Evolutionary conservation across 176 grass and related monocot genomes (phyloP).

Genomic region (Thalia dealbata): DNA sequence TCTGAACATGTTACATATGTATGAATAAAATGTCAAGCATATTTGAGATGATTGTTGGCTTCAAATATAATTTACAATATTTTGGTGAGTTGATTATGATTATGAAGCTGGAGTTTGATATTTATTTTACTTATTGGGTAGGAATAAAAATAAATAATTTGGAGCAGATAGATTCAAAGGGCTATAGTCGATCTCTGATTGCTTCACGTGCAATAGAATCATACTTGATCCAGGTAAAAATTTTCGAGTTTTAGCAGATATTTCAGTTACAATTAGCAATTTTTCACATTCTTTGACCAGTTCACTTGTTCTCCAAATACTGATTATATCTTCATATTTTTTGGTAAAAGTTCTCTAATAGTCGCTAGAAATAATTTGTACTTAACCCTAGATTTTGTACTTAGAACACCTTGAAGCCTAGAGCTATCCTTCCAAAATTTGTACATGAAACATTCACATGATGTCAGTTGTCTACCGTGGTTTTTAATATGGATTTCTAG

Average conservation of each 20-base stretch:
- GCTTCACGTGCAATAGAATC: slow-evolving; percentile 90
- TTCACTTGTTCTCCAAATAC: neutral
- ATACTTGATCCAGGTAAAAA: slow-evolving; percentile 86
- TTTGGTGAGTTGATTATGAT: neutral
- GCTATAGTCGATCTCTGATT: slow-evolving; percentile 67
- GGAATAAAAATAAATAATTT: slow-evolving; percentile 97
- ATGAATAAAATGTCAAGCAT: neutral
- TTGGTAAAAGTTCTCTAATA: no score
- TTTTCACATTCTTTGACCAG: neutral
- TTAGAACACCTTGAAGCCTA: neutral
- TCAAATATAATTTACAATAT: neutral
- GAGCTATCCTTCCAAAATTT: neutral
- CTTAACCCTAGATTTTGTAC: neutral
- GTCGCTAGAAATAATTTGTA: neutral
- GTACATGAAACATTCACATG: neutral
- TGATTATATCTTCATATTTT: no score
- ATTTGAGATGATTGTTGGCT: neutral
- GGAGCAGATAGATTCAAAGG: slow-evolving; percentile 51
- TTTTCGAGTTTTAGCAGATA: slow-evolving; percentile 16
- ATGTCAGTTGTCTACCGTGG: neutral
- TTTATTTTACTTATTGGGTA: slow-evolving; percentile 21
- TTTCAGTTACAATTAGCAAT: neutral
- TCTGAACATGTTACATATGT: neutral
- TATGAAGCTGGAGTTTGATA: neutral
- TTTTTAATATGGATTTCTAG: neutral